These are phyloP conservation scores for Fusarium circinatum DNA, from an alignment of 2,329 filamentous ascomycete species.

Conservation along the genomic window DNA sequence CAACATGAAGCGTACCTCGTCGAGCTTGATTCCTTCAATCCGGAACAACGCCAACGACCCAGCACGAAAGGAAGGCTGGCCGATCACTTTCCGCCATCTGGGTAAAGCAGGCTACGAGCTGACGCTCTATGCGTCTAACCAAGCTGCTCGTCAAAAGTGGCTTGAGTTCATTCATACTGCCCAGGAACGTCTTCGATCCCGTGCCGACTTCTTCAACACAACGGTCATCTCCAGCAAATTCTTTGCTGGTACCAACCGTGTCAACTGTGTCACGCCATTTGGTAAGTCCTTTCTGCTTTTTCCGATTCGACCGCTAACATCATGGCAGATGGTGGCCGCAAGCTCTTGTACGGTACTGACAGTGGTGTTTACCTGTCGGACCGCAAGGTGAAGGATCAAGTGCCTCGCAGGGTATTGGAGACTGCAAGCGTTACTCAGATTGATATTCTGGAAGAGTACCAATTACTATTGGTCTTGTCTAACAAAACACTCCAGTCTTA, in stretches of 20 bases:
- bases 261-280: slow-evolving; percentile 94
- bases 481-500: slow-evolving; percentile 95
- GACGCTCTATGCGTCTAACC: slow-evolving; percentile 86
- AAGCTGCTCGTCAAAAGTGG: slow-evolving; percentile 92
- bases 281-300: slow-evolving; percentile 63
- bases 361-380: slow-evolving; percentile 93
- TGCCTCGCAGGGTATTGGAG: slow-evolving; percentile 86
- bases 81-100: slow-evolving; percentile 95
- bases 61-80: slow-evolving; percentile 80
- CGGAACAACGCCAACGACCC: slow-evolving; percentile 61
- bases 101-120: slow-evolving; percentile 95
- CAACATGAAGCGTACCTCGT: slow-evolving; percentile 85
- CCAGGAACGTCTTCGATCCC: slow-evolving; percentile 85
- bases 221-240: slow-evolving; percentile 68
- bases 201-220: slow-evolving; percentile 90
- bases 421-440: slow-evolving; percentile 90
- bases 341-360: slow-evolving; percentile 94
- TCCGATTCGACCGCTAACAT: slow-evolving; percentile 31
- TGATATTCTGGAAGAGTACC: slow-evolving; percentile 95
- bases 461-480: slow-evolving; percentile 87
- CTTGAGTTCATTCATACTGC: slow-evolving; percentile 94
- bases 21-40: slow-evolving; percentile 76
- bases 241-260: slow-evolving; percentile 76
- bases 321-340: slow-evolving; percentile 84
- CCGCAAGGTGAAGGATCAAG: slow-evolving; percentile 85